Percentiles rank a stretch among this genome's conserved stretches.
Conservation (phyloP, 2,329 filamentous ascomycete genomes). For the Fusarium bulbicola region DNA sequence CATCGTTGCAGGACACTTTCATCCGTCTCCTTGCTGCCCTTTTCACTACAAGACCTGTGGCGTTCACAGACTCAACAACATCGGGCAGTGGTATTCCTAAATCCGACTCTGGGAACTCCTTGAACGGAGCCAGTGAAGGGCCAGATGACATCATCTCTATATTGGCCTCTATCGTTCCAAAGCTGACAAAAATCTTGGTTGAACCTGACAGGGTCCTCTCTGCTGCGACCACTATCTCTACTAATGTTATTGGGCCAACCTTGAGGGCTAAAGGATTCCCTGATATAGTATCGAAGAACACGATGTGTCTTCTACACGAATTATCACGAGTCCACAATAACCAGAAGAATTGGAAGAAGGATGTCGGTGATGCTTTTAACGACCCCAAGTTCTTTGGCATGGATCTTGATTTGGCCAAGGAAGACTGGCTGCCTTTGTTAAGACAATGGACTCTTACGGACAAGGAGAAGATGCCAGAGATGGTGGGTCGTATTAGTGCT, state of each 20-base stretch:
- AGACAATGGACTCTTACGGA: conserved; percentile 86
- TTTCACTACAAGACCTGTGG: conserved; percentile 87
- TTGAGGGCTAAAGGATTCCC: conserved; percentile 89
- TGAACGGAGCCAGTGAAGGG: conserved; percentile 54
- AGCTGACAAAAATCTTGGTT: conserved; percentile 82
- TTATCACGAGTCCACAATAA: conserved; percentile 80
- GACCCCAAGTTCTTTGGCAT: conserved; percentile 86
- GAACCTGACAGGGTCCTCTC: conserved; percentile 84
- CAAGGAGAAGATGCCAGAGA: conserved; percentile 86
- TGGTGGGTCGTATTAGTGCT: conserved; percentile 79
- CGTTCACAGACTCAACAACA: conserved; percentile 66
- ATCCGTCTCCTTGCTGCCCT: conserved; percentile 88
- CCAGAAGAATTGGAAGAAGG: conserved; percentile 92
- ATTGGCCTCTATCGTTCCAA: conserved; percentile 79
- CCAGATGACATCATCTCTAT: conserved; percentile 83
- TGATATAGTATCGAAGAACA: conserved; percentile 77
- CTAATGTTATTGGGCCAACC: conserved; percentile 81
- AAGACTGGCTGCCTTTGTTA: conserved; percentile 83
- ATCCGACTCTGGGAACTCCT: conserved; percentile 48
- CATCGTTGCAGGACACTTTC: conserved; percentile 78
- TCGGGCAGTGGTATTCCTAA: conserved; percentile 49
- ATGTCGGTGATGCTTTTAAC: conserved; percentile 91
- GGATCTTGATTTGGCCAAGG: conserved; percentile 69
- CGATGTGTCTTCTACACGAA: conserved; percentile 78
- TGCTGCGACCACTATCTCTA: conserved; percentile 82